Conservation (phyloP, 331 rosid species). For the Quercus phellos region DNA sequence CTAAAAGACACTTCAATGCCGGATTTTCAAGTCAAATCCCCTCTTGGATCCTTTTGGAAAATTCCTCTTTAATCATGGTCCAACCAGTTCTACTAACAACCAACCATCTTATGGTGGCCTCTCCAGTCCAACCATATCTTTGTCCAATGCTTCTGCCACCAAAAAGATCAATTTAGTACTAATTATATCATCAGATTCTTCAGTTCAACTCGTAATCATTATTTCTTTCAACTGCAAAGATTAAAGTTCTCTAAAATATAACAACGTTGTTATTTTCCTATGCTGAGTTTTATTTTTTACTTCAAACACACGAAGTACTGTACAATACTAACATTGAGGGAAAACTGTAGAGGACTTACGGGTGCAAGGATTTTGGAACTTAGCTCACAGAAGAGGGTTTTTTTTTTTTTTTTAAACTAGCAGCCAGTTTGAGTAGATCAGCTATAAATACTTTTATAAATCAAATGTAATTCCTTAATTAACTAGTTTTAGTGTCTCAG, state of each 20-base stretch:
- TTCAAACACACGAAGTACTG: no score
- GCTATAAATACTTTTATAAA: no score
- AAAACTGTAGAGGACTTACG: neutral
- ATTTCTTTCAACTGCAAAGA: slow-evolving; percentile 22
- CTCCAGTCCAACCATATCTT: slow-evolving; percentile 33
- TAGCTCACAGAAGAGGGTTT: no score
- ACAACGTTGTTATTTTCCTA: neutral
- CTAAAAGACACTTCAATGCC: slow-evolving; percentile 13
- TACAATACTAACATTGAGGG: neutral
- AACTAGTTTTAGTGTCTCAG: no score
- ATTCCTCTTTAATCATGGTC: slow-evolving; percentile 21
- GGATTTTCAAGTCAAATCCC: slow-evolving; percentile 23
- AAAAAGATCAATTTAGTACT: neutral
- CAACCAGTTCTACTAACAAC: slow-evolving; percentile 36
- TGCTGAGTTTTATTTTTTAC: neutral
- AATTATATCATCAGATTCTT: neutral
- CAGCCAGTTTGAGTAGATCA: no score
- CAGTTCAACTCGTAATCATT: neutral
- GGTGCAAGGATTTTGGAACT: neutral
- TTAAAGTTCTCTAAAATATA: slow-evolving; percentile 10
- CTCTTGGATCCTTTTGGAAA: slow-evolving; percentile 35
- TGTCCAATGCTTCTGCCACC: slow-evolving; percentile 34
- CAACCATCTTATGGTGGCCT: slow-evolving; percentile 33
- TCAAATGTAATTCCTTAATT: no score
- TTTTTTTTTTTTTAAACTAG: no score